Percentiles rank a stretch among this genome's conserved stretches.
phyloP scores from a whole-genome alignment of 345 rosid genomes.

The Citrus unshiu region DNA sequence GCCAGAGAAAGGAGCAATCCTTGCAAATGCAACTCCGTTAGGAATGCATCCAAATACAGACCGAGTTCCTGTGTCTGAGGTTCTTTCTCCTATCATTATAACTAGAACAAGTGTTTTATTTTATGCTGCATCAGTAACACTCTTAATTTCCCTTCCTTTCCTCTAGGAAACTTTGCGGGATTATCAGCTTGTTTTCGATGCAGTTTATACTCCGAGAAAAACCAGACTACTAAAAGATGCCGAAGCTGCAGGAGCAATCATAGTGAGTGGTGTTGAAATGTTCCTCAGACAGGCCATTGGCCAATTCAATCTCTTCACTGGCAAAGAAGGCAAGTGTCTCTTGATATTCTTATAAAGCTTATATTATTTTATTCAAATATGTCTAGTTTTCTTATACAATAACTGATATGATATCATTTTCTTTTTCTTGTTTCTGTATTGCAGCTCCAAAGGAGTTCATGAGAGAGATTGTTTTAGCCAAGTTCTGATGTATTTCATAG shows the following conservation, averaged over 20 bases:
- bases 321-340: slow-evolving; percentile 42
- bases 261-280: slow-evolving; percentile 62
- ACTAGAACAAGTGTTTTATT: not conserved
- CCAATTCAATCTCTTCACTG: slow-evolving; percentile 59
- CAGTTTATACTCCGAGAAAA: slow-evolving; percentile 55
- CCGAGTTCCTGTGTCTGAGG: slow-evolving; percentile 50
- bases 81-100: slow-evolving; percentile 9
- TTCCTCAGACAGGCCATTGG: slow-evolving; percentile 59
- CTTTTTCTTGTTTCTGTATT: slow-evolving; percentile 4
- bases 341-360: not conserved
- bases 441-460: slow-evolving; percentile 50
- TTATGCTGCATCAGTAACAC: not conserved
- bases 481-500: slow-evolving; percentile 32
- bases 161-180: slow-evolving; percentile 36
- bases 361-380: not conserved
- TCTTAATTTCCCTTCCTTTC: not conserved
- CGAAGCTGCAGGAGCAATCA: slow-evolving; percentile 51
- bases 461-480: slow-evolving; percentile 38
- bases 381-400: not conserved
- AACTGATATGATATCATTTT: not conserved
- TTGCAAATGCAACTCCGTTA: slow-evolving; percentile 60
- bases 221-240: slow-evolving; percentile 56
- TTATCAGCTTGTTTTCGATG: slow-evolving; percentile 52
- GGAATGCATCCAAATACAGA: slow-evolving; percentile 61
- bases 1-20: slow-evolving; percentile 55